These are phyloP conservation scores for Protomyces lactucae-debilis DNA, from an alignment of 1,139 yeast genomes.

Conservation along the genomic window DNA sequence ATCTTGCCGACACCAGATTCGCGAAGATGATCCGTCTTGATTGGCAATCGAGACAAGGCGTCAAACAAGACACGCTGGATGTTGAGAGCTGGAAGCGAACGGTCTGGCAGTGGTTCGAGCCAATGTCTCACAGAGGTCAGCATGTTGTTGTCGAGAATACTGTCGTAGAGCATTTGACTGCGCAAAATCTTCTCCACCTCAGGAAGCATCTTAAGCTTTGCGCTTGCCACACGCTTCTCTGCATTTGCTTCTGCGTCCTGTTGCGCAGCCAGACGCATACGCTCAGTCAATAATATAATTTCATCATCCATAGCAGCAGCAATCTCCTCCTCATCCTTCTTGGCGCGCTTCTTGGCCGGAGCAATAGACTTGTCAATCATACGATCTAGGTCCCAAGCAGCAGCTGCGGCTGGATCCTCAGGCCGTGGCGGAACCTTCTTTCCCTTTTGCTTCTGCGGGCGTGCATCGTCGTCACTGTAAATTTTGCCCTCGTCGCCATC, in stretches of 20 bases:
- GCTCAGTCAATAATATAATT: conserved; percentile 72
- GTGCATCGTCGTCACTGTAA: conserved; percentile 35
- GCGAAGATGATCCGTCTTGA: conserved; percentile 88
- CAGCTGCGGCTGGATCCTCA: conserved; percentile 17
- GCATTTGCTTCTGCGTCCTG: conserved; percentile 76
- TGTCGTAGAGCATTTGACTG: conserved; percentile 63
- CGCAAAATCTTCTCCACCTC: conserved; percentile 71
- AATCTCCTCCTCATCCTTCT: conserved; percentile 80
- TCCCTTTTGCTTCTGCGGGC: conserved; percentile 30
- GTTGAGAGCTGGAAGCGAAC: conserved; percentile 92
- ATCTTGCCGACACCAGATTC: conserved; percentile 95
- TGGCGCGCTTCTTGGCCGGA: conserved; percentile 46
- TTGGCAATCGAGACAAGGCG: conserved; percentile 73
- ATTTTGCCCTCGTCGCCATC: conserved; percentile 35
- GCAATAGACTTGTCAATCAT: conserved; percentile 72
- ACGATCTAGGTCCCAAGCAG: conserved; percentile 74
- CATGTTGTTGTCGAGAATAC: conserved; percentile 87
- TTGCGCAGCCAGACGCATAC: conserved; percentile 91
- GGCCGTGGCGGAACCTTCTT: conserved; percentile 23
- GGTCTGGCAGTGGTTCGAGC: conserved; percentile 98
- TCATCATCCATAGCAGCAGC: conserved; percentile 93
- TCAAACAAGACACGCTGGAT: conserved; percentile 82
- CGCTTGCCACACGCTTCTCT: conserved; percentile 69
- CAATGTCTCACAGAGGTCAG: conserved; percentile 91
- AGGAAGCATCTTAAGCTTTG: conserved; percentile 74